phyloP scores from a whole-genome alignment of 495 filamentous ascomycete species.

The Podospora bellae-mahoneyi region DNA sequence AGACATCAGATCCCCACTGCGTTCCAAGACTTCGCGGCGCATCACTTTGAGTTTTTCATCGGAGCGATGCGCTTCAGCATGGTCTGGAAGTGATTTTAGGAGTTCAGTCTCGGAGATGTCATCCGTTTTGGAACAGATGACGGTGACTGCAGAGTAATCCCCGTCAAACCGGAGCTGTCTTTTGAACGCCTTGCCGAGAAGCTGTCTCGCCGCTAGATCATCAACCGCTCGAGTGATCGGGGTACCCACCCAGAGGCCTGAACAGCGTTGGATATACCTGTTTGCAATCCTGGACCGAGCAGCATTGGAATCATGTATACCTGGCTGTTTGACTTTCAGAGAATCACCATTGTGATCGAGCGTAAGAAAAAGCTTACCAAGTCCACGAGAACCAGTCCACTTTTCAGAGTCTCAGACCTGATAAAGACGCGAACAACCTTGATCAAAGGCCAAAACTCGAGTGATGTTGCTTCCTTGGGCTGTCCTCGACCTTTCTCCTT shows the following conservation, averaged over 20 bases:
- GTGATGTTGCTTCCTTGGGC: constrained; percentile 29
- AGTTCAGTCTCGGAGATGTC: constrained; percentile 50
- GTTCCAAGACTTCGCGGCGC: constrained; percentile 27
- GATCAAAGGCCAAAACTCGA: constrained; percentile 66
- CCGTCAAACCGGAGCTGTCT: constrained; percentile 65
- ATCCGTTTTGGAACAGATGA: constrained; percentile 69
- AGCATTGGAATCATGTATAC: constrained; percentile 61
- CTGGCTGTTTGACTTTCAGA: constrained; percentile 40
- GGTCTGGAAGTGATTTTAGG: constrained; percentile 32
- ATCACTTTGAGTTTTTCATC: constrained; percentile 11
- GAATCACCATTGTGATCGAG: background rate
- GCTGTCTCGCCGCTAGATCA: constrained; percentile 59
- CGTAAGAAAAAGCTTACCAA: constrained; percentile 38
- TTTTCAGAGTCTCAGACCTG: constrained; percentile 53
- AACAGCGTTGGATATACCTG: constrained; percentile 58
- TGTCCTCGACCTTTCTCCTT: constrained; percentile 25
- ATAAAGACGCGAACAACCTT: constrained; percentile 60
- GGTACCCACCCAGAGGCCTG: constrained; percentile 59
- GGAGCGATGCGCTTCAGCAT: constrained; percentile 37
- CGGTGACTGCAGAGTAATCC: constrained; percentile 53
- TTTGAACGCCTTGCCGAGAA: constrained; percentile 61
- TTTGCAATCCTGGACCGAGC: constrained; percentile 59
- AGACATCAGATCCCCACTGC: constrained; percentile 25
- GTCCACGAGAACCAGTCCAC: constrained; percentile 64
- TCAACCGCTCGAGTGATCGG: constrained; percentile 64